Evolutionary conservation across 2,329 filamentous ascomycete species (phyloP).

Genomic region (Escovopsis sp.): DNA sequence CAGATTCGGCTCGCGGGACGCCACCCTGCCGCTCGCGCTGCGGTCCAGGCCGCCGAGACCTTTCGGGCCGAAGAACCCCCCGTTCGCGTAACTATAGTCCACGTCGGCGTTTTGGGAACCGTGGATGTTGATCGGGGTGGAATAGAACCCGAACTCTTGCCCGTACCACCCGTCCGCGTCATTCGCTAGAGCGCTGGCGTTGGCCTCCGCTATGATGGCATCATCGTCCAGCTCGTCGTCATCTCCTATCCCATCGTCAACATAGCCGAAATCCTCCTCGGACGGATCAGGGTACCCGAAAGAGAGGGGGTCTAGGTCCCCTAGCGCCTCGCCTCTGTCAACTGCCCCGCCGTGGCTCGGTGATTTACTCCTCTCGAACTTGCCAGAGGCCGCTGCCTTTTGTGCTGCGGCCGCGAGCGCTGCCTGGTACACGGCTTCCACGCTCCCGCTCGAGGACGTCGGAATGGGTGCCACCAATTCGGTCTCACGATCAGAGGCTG

Average conservation of each 20-base stretch:
- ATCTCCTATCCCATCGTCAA: slow-evolving; percentile 46
- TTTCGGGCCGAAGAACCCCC: slow-evolving; percentile 77
- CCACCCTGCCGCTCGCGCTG: slow-evolving; percentile 56
- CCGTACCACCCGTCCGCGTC: slow-evolving; percentile 93
- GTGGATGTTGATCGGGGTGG: slow-evolving; percentile 34
- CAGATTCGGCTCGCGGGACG: slow-evolving; percentile 74
- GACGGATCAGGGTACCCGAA: slow-evolving; percentile 23
- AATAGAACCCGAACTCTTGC: slow-evolving; percentile 93
- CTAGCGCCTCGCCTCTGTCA: slow-evolving; percentile 1
- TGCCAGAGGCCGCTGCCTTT: slow-evolving; percentile 59
- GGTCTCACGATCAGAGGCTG: slow-evolving; percentile 1
- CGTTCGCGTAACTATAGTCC: slow-evolving; percentile 52
- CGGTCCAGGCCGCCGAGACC: slow-evolving; percentile 42
- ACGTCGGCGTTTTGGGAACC: slow-evolving; percentile 26
- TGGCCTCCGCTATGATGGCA: slow-evolving; percentile 84
- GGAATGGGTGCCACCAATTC: slow-evolving; percentile 5
- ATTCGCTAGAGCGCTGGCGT: slow-evolving; percentile 81
- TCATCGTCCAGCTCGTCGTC: slow-evolving; percentile 68
- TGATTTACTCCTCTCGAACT: slow-evolving; percentile 50
- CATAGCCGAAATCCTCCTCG: slow-evolving; percentile 39
- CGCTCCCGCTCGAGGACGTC: slow-evolving; percentile 7
- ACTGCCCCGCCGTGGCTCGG: slow-evolving; percentile 18
- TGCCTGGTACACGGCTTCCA: slow-evolving; percentile 58
- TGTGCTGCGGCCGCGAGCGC: slow-evolving; percentile 72
- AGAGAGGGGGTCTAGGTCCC: neutral